Evolutionary conservation across 1,284 basidiomycete genomes (phyloP), one percentile per base, ranked within the genome.

Genomic region (Cystobasidium slooffiae): DNA sequence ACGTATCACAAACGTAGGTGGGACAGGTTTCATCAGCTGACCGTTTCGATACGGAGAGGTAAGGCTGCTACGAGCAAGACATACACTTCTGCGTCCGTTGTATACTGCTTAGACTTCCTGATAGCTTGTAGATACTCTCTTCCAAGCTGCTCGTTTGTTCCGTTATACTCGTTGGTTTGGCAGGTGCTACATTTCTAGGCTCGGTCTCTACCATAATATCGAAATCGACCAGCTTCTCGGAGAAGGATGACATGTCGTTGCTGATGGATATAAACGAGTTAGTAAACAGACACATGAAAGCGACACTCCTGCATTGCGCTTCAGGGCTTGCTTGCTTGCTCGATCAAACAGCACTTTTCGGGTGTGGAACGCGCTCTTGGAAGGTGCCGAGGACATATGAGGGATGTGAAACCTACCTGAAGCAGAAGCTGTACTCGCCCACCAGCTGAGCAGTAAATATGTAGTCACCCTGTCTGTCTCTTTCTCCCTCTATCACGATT

Each of bases 361-460:
- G 14, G 5, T 56, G 31, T 49, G 14, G 6, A n/a, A 14, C 46
- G 46, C 12, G 46, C 46, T 49, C 14, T 12, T 14, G 3, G 3
- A n/a, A 12, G 46, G 14, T n/a, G 46, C 6, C 46, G n/a, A 16
- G 12, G n/a, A n/a, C 14, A 39, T 3, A 16, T 3, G 22, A 24
- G 22, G 3, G 46, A 14, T 49, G 24, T 31, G 7, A 22, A 22
- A 65, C 70, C 3, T 62, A 73, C 70, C 69, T 91, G 82, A 99
- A 97, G 85, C 97, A 99, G 85, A 99, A 99, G 2, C 93, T 86
- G 84, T 98, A 98, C 86, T 99, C 97, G 80, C 96, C 96, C 72
- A 91, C 87, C 47, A 88, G 87, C 84, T 97, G 95, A 14, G 93
- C 96, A 5, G 97, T 99, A 78, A 99, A 89, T 76, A 99, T 93